Evolutionary conservation across 2,329 filamentous ascomycete genomes (phyloP).

Genomic region (Botryotinia convoluta): DNA sequence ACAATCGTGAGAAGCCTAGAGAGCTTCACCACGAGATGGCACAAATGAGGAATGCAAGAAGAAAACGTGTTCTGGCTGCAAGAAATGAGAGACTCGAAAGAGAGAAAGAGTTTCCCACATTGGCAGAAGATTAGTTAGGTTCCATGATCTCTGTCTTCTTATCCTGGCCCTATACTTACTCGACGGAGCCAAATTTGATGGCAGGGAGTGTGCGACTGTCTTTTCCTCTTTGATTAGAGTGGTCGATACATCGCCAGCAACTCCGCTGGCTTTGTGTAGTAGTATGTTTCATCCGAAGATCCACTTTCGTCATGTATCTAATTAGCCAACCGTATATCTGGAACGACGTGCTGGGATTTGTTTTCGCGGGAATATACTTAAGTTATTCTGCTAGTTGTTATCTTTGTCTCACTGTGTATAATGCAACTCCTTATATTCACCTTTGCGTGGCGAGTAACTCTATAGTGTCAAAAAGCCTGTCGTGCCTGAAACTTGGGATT

Average conservation of each 20-base stretch:
- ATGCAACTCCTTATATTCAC: neutral
- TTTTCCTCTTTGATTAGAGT: too few species aligned
- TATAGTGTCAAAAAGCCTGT: neutral
- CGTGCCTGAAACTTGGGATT: neutral
- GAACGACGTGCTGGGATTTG: neutral
- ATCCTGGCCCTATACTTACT: neutral
- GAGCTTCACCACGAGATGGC: constrained; percentile 1
- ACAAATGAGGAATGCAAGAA: constrained; percentile 13
- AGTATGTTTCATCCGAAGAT: neutral
- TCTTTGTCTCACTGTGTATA: neutral
- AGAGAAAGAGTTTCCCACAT: neutral
- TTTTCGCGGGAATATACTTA: neutral
- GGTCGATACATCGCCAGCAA: too few species aligned
- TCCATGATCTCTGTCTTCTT: neutral
- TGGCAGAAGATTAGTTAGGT: neutral
- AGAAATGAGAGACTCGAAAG: neutral
- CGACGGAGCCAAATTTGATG: neutral
- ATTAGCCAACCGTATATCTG: neutral
- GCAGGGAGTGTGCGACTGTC: neutral
- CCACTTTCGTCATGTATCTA: neutral
- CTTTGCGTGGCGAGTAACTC: neutral
- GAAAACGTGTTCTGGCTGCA: neutral
- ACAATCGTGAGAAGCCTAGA: neutral
- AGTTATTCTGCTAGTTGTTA: neutral
- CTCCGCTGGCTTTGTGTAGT: neutral